phyloP scores from a whole-genome alignment of 2,329 filamentous ascomycete species.

The Talaromyces sp. region DNA sequence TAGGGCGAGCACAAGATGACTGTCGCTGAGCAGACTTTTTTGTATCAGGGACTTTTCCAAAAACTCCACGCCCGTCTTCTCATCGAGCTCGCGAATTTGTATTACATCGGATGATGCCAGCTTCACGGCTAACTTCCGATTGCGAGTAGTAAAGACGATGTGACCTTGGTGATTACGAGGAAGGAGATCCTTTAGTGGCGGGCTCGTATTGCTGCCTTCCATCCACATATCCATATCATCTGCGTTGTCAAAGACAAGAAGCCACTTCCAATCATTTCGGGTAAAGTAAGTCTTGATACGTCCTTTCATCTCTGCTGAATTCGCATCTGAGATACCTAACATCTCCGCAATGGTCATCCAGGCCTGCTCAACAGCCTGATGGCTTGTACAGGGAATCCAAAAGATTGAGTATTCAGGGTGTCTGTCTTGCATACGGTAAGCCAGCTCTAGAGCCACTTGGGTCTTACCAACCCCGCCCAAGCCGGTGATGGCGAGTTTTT shows the following conservation, averaged over 20 bases:
- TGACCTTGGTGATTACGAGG: conserved; percentile 22
- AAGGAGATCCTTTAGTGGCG: conserved; percentile 18
- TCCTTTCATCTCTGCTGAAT: conserved; percentile 16
- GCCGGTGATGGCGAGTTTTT: conserved; percentile 17
- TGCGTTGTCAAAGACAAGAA: conserved; percentile 26
- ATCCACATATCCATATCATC: conserved; percentile 24
- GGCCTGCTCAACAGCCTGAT: conserved; percentile 9
- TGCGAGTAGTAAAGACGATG: conserved; percentile 28
- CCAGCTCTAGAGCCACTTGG: conserved; percentile 20
- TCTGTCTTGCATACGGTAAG: conserved; percentile 10
- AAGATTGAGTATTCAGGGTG: conserved; percentile 14
- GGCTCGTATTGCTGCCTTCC: conserved; percentile 13
- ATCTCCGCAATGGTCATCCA: conserved; percentile 1
- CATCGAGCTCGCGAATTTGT: conserved; percentile 18
- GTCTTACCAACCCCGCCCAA: conserved; percentile 24
- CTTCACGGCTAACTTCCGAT: conserved; percentile 13
- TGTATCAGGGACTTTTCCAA: background rate
- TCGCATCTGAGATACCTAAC: conserved; percentile 17
- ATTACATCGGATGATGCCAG: conserved; percentile 20
- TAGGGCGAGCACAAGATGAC: background rate
- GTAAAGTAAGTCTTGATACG: conserved; percentile 16
- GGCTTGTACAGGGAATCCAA: conserved; percentile 12
- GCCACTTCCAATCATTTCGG: conserved; percentile 19
- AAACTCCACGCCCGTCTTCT: conserved; percentile 15
- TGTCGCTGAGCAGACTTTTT: background rate